phyloP scores from a whole-genome alignment of 1,284 basidiomycete genomes.

The Naganishia sp. region DNA sequence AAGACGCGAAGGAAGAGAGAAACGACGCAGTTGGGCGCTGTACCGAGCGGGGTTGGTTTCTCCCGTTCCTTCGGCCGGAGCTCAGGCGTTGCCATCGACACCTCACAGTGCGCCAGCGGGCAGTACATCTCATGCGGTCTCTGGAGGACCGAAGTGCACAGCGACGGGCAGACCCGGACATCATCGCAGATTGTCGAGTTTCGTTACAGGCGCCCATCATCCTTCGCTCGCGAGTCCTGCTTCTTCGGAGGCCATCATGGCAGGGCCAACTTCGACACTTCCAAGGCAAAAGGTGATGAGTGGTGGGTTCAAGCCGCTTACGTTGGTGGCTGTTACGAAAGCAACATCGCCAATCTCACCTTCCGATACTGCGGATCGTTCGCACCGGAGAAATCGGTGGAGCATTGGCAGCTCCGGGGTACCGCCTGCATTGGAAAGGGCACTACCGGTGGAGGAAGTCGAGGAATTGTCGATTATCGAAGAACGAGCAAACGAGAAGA shows the following conservation, averaged over 20 bases:
- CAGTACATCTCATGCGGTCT: slow-evolving; percentile 4
- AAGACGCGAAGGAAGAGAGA: slow-evolving; percentile 32
- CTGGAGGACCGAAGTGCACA: not conserved
- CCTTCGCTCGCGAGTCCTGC: slow-evolving; percentile 18
- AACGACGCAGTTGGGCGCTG: slow-evolving; percentile 32
- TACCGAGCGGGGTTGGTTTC: slow-evolving; percentile 27
- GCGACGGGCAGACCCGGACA: slow-evolving; percentile 12
- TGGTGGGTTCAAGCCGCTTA: slow-evolving; percentile 23
- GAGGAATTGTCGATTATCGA: slow-evolving; percentile 19
- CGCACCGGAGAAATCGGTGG: slow-evolving; percentile 16
- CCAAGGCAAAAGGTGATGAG: slow-evolving; percentile 19
- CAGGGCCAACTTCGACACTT: not conserved
- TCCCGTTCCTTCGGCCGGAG: not conserved
- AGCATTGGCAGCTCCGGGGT: slow-evolving; percentile 10
- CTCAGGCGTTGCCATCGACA: slow-evolving; percentile 4
- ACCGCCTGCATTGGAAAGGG: not conserved
- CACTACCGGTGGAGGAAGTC: not conserved
- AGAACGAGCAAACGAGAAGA: slow-evolving; percentile 23
- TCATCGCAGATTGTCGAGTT: slow-evolving; percentile 22
- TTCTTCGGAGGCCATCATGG: not conserved
- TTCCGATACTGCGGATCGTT: not conserved
- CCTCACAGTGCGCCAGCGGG: slow-evolving; percentile 11
- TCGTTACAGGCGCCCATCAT: slow-evolving; percentile 19
- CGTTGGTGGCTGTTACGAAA: slow-evolving; percentile 16
- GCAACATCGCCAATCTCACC: slow-evolving; percentile 1